These are phyloP conservation scores for Lactarius akahatsu DNA, from an alignment of 768 basidiomycete genomes.

Conservation along the genomic window DNA sequence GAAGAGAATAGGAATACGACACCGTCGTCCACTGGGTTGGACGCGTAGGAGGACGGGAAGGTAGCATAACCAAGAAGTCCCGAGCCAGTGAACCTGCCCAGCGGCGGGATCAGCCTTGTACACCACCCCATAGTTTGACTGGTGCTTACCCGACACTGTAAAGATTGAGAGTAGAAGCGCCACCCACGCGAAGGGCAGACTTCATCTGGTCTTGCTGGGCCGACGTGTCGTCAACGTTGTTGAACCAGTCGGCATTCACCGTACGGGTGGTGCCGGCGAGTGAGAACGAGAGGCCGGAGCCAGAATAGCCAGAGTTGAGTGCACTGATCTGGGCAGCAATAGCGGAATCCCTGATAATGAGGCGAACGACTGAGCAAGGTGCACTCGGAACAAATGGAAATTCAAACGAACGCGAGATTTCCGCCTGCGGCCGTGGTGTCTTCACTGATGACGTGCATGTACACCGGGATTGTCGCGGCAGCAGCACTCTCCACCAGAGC, in stretches of 20 bases:
- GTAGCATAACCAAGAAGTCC: conserved; percentile 56
- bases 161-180: conserved; percentile 45
- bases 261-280: conserved; percentile 47
- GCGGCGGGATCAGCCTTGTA: neutral
- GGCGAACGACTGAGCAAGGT: neutral
- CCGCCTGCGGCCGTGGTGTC: conserved; percentile 43
- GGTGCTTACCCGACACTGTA: conserved; percentile 48
- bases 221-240: conserved; percentile 36
- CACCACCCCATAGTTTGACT: conserved; percentile 17
- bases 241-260: conserved; percentile 49
- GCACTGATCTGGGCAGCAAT: conserved; percentile 44
- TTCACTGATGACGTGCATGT: conserved; percentile 47
- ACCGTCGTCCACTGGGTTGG: conserved; percentile 48
- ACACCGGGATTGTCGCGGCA: conserved; percentile 37
- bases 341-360: conserved; percentile 35
- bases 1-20: conserved; percentile 41
- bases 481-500: conserved; percentile 21
- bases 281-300: conserved; percentile 40
- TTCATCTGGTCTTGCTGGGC: conserved; percentile 50
- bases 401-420: conserved; percentile 41
- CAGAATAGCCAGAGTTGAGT: conserved; percentile 44
- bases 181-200: conserved; percentile 44
- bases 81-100: conserved; percentile 39
- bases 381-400: neutral
- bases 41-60: conserved; percentile 47